Evolutionary conservation across 2,329 filamentous ascomycete genomes (phyloP).

Genomic region (Neofusicoccum laricinum): DNA sequence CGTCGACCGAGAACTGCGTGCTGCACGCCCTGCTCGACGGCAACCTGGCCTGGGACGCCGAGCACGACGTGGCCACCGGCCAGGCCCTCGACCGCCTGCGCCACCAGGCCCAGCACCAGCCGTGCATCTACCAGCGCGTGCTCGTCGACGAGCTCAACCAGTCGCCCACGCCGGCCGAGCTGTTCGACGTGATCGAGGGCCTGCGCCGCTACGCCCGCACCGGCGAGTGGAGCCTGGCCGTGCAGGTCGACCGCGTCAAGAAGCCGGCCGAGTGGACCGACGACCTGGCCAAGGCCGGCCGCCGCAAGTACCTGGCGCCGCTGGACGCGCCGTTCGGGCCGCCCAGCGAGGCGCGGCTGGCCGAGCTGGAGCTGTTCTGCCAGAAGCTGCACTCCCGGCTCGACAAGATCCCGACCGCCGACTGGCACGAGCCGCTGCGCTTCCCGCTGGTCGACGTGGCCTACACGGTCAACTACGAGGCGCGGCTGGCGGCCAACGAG

Average conservation of each 20-base stretch:
- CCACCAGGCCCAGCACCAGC: slow-evolving; percentile 5
- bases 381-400: slow-evolving; percentile 15
- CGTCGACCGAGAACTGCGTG: slow-evolving; percentile 17
- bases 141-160: slow-evolving; percentile 18
- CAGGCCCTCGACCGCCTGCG: slow-evolving; percentile 12
- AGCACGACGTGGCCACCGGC: slow-evolving; percentile 12
- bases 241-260: not conserved
- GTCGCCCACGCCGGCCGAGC: slow-evolving; percentile 15
- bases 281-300: slow-evolving; percentile 10
- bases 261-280: slow-evolving; percentile 7
- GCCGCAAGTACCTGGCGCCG: slow-evolving; percentile 14
- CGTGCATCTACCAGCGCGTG: slow-evolving; percentile 18
- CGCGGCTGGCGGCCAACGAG: slow-evolving; percentile 1
- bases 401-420: slow-evolving; percentile 9
- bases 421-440: slow-evolving; percentile 14
- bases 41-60: slow-evolving; percentile 18
- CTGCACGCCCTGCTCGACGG: slow-evolving; percentile 17
- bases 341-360: slow-evolving; percentile 4
- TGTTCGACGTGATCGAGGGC: slow-evolving; percentile 16
- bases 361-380: slow-evolving; percentile 16
- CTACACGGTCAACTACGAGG: slow-evolving; percentile 16
- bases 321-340: not conserved
- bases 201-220: slow-evolving; percentile 16
- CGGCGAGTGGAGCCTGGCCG: slow-evolving; percentile 14
- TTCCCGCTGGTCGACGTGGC: slow-evolving; percentile 18